phyloP scores from a whole-genome alignment of 2,329 filamentous ascomycete genomes.

The Elsinoe necatrix region DNA sequence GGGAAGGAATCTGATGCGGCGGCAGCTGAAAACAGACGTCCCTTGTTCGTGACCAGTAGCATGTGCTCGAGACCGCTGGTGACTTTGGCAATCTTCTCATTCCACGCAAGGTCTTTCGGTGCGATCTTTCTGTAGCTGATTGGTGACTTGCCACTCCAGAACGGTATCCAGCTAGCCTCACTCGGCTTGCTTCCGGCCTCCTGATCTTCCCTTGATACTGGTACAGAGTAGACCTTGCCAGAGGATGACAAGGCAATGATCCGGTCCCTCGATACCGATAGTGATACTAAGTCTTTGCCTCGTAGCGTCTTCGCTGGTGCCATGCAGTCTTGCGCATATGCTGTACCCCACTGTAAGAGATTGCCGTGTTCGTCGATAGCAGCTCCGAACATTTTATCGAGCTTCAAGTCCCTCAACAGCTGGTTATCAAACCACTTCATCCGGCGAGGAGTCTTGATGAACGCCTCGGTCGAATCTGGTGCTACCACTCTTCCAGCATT shows the following conservation, averaged over 20 bases:
- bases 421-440: slow-evolving; percentile 77
- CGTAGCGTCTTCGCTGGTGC: slow-evolving; percentile 63
- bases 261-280: slow-evolving; percentile 72
- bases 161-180: slow-evolving; percentile 64
- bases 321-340: slow-evolving; percentile 56
- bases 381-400: slow-evolving; percentile 72
- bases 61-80: slow-evolving; percentile 77
- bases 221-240: slow-evolving; percentile 77
- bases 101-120: slow-evolving; percentile 54
- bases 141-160: slow-evolving; percentile 53
- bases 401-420: slow-evolving; percentile 76
- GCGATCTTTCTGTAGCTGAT: slow-evolving; percentile 67
- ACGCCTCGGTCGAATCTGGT: slow-evolving; percentile 66
- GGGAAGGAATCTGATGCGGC: slow-evolving; percentile 72
- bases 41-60: slow-evolving; percentile 72
- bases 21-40: slow-evolving; percentile 82
- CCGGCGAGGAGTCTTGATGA: slow-evolving; percentile 71
- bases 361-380: slow-evolving; percentile 84
- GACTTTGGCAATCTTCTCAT: slow-evolving; percentile 66
- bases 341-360: slow-evolving; percentile 82
- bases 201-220: slow-evolving; percentile 67
- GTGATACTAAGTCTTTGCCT: slow-evolving; percentile 70
- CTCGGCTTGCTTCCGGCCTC: slow-evolving; percentile 52
- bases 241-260: slow-evolving; percentile 68
- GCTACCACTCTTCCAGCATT: slow-evolving; percentile 80